phyloP scores from a whole-genome alignment of 2,329 filamentous ascomycete species.

The Truncatella angustata region DNA sequence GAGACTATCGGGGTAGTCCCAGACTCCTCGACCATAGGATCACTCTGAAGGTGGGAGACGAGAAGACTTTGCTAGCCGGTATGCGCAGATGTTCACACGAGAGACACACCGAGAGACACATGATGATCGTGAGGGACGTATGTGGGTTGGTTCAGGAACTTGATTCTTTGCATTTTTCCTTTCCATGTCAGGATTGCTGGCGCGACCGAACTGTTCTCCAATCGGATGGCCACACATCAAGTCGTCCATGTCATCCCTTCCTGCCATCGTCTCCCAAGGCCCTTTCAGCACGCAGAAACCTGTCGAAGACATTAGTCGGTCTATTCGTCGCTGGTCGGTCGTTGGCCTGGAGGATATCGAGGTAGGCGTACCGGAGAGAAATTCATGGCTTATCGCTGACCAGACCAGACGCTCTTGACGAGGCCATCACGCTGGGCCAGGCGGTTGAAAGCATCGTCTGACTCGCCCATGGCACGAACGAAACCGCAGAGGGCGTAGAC shows the following conservation, averaged over 20 bases:
- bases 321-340: not conserved
- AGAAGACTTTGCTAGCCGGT: slow-evolving; percentile 57
- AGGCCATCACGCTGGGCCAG: slow-evolving; percentile 94
- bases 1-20: slow-evolving; percentile 56
- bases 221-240: slow-evolving; percentile 25
- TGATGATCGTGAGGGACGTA: not conserved
- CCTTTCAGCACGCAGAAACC: slow-evolving; percentile 21
- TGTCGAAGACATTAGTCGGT: slow-evolving; percentile 8
- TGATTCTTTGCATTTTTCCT: slow-evolving; percentile 14
- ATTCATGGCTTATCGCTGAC: slow-evolving; percentile 51
- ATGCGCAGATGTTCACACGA: not conserved
- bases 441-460: slow-evolving; percentile 94
- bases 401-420: slow-evolving; percentile 96
- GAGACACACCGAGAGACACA: not conserved
- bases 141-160: slow-evolving; percentile 9
- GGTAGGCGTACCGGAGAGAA: slow-evolving; percentile 11
- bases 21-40: slow-evolving; percentile 50
- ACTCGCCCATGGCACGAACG: slow-evolving; percentile 96
- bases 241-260: slow-evolving; percentile 16
- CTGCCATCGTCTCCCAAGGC: slow-evolving; percentile 18
- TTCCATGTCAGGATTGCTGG: slow-evolving; percentile 10
- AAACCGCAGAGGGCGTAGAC: slow-evolving; percentile 97
- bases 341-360: not conserved
- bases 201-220: slow-evolving; percentile 13
- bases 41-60: slow-evolving; percentile 39